Percentiles rank a stretch among this genome's conserved stretches.
Evolutionary conservation across 78 protist species (phyloP).

Genomic region (Dictyostelium purpureum): DNA sequence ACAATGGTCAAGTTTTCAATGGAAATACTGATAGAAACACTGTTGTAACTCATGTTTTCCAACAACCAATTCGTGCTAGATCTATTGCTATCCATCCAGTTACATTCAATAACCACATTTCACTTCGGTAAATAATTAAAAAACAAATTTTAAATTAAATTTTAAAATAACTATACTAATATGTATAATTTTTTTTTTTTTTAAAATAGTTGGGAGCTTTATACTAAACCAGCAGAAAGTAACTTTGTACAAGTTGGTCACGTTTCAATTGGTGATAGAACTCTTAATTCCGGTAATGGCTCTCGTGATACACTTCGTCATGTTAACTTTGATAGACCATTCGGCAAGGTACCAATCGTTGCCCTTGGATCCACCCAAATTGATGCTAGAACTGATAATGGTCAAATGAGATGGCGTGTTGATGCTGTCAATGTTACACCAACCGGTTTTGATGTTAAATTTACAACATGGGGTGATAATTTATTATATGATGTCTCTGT

Average conservation of each 20-base stretch:
- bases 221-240: background rate
- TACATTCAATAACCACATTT: background rate
- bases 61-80: background rate
- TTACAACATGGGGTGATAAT: conserved; percentile 11
- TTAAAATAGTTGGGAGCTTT: conserved; percentile 3
- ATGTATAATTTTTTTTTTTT: background rate
- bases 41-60: background rate
- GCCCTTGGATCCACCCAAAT: background rate
- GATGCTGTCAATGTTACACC: background rate
- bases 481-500: background rate
- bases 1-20: conserved; percentile 9
- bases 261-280: conserved; percentile 1
- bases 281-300: background rate
- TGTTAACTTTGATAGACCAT: background rate
- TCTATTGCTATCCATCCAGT: conserved; percentile 40
- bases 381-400: conserved; percentile 1
- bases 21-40: conserved; percentile 31
- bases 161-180: background rate
- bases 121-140: conserved; percentile 6
- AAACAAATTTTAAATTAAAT: too few relatives aligned
- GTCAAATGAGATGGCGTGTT: conserved; percentile 17
- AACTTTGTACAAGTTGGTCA: conserved; percentile 1
- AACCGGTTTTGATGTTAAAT: background rate
- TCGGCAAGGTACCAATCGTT: background rate
- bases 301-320: background rate